Conservation (phyloP, 2,329 filamentous ascomycete species). For the Penicillium sp. region DNA sequence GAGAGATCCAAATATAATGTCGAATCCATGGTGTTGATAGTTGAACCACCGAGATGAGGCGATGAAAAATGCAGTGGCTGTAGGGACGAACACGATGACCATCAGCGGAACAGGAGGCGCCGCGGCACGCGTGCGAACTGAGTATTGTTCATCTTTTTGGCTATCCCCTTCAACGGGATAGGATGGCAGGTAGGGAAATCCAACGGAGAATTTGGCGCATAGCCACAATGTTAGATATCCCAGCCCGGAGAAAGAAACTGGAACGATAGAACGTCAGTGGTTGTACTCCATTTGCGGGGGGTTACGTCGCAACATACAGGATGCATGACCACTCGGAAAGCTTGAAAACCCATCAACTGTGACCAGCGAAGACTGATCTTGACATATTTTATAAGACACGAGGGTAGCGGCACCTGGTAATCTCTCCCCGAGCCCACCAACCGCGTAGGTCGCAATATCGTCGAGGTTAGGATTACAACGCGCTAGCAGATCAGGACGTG, state of each 20-base stretch:
- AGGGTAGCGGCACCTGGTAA: conserved; percentile 62
- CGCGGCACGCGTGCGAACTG: conserved; percentile 70
- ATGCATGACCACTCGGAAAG: conserved; percentile 76
- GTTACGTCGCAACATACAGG: conserved; percentile 45
- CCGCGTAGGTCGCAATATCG: conserved; percentile 59
- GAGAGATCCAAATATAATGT: conserved; percentile 80
- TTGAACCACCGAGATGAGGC: conserved; percentile 83
- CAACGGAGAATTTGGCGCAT: conserved; percentile 57
- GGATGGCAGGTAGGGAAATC: conserved; percentile 43
- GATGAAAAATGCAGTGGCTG: conserved; percentile 76
- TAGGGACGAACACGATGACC: conserved; percentile 66
- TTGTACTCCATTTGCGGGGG: neutral
- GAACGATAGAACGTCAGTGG: neutral
- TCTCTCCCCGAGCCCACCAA: conserved; percentile 60
- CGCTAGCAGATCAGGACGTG: conserved; percentile 62
- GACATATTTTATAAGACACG: conserved; percentile 76
- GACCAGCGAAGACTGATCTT: conserved; percentile 55
- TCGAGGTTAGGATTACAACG: conserved; percentile 74
- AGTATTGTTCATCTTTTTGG: conserved; percentile 31
- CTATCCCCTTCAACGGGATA: conserved; percentile 26
- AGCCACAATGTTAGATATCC: conserved; percentile 86
- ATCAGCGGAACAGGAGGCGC: conserved; percentile 81
- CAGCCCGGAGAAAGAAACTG: conserved; percentile 72
- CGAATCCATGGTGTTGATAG: conserved; percentile 88
- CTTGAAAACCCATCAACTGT: conserved; percentile 81